phyloP scores from a whole-genome alignment of 1,284 basidiomycete species.

The Athelia sp. region DNA sequence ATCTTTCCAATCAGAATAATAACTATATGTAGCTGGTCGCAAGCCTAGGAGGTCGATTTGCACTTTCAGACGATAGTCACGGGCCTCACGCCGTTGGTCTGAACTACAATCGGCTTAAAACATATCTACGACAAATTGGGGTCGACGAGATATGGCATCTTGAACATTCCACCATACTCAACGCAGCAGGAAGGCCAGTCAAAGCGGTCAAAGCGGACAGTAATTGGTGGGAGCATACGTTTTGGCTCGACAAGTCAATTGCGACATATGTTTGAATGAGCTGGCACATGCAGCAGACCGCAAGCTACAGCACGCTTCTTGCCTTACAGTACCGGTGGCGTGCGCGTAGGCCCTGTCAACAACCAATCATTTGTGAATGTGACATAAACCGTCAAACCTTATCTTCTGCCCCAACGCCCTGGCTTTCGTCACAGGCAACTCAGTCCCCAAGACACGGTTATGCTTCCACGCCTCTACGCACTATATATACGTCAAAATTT shows the following conservation, averaged over 20 bases:
- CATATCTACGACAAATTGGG: slow-evolving; percentile 62
- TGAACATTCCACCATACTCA: slow-evolving; percentile 28
- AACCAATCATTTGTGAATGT: no score
- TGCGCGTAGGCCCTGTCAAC: no score
- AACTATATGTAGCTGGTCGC: slow-evolving; percentile 56
- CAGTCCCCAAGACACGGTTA: no score
- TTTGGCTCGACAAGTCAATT: slow-evolving; percentile 37
- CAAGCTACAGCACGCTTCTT: no score
- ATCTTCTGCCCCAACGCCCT: no score
- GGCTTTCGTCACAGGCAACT: no score
- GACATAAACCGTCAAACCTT: no score
- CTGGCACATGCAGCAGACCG: no score
- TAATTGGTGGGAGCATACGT: slow-evolving; percentile 52
- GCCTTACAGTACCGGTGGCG: no score
- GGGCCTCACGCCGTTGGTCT: slow-evolving; percentile 85
- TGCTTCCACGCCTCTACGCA: no score
- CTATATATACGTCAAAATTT: no score
- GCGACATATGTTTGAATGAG: slow-evolving; percentile 4
- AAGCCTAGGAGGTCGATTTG: slow-evolving; percentile 64
- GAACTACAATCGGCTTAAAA: slow-evolving; percentile 69
- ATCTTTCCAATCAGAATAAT: slow-evolving; percentile 3
- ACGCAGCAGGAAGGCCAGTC: slow-evolving; percentile 41
- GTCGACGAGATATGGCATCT: slow-evolving; percentile 74
- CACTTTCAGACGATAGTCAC: slow-evolving; percentile 95
- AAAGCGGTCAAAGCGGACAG: slow-evolving; percentile 38